Evolutionary conservation across 1,284 basidiomycete species (phyloP), one percentile per base, ranked within the genome.

Genomic region (Irpex lacteus): DNA sequence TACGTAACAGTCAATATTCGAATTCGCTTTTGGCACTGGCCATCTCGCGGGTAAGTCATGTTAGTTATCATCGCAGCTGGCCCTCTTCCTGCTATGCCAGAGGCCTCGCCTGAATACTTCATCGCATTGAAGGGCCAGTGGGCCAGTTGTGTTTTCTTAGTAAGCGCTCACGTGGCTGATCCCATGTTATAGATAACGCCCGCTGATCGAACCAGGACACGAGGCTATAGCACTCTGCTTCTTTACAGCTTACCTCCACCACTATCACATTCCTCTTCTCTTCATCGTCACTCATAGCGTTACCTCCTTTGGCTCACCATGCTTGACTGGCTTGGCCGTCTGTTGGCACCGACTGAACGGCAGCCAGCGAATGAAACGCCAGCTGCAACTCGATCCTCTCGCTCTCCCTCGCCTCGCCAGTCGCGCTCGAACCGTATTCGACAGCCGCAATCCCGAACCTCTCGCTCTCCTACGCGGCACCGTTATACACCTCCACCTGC

Each of bases 161-260:
- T 36, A 56, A 13, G 54, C 54, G 54, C 54, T 26, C 54, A 56
- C 54, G 54, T 56, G 54, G 18, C 32, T 56, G 54, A 56, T 34
- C 54, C 19, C 7, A 32, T 56, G 52, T 53, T 53, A 19, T 53
- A 53, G 52, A 56, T 56, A 56, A 56, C 54, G 54, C 19, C 15
- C 21, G 19, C 34, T 9, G 13, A 13, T 36, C 54, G n/a, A 56
- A 32, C 13, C 19, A 13, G 8, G 34, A 7, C 54, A 56, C 54
- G 54, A 56, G 54, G 54, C 54, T 56, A 13, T 56, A 56, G 8
- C 9, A 18, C 54, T 21, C 26, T 11, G 8, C 54, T 11, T 34
- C 54, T 56, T 36, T 15, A 8, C 54, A 13, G 34, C 34, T 15
- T 15, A 56, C 54, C 32, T 5, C 54, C 54, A 56, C 54, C 50